Evolutionary conservation across 108 stramenopile species (phyloP).

Genomic region (Nitzschia sp.): DNA sequence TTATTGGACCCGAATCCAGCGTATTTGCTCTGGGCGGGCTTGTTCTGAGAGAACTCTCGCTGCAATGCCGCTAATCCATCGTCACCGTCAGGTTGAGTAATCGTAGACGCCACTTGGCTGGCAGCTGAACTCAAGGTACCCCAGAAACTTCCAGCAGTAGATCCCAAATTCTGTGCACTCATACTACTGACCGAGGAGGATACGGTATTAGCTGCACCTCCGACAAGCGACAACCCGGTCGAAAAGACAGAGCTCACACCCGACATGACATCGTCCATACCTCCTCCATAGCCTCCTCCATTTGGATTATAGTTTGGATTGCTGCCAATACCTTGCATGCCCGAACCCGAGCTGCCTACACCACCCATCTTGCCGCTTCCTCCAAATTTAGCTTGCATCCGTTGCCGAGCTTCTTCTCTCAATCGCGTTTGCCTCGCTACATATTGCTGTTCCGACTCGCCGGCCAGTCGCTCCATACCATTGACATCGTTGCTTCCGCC

Average conservation of each 20-base stretch:
- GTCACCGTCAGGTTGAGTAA: constrained; percentile 59
- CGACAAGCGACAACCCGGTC: constrained; percentile 29
- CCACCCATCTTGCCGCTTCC: constrained; percentile 57
- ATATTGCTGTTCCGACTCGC: constrained; percentile 91
- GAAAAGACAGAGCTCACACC: constrained; percentile 43
- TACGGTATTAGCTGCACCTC: constrained; percentile 44
- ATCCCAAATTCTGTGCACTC: constrained; percentile 26
- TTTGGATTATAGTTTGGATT: constrained; percentile 75
- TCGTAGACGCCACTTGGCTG: constrained; percentile 46
- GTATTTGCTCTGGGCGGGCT: constrained; percentile 69
- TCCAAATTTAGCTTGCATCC: constrained; percentile 91
- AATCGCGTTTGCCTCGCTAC: constrained; percentile 89
- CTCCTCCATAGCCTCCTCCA: constrained; percentile 38
- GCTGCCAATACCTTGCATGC: constrained; percentile 84
- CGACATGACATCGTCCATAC: constrained; percentile 44
- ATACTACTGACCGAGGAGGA: constrained; percentile 15
- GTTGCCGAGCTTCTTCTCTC: constrained; percentile 76
- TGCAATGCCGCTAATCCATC: constrained; percentile 76
- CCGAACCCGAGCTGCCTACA: constrained; percentile 45
- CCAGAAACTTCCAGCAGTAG: constrained; percentile 78
- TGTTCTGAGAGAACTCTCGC: constrained; percentile 64
- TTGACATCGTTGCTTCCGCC: constrained; percentile 57
- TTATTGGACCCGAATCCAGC: constrained; percentile 69
- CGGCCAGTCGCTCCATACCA: constrained; percentile 89
- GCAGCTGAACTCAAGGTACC: constrained; percentile 61